Conservation (phyloP, 2,329 filamentous ascomycete species). For the Ascochyta koolunga region DNA sequence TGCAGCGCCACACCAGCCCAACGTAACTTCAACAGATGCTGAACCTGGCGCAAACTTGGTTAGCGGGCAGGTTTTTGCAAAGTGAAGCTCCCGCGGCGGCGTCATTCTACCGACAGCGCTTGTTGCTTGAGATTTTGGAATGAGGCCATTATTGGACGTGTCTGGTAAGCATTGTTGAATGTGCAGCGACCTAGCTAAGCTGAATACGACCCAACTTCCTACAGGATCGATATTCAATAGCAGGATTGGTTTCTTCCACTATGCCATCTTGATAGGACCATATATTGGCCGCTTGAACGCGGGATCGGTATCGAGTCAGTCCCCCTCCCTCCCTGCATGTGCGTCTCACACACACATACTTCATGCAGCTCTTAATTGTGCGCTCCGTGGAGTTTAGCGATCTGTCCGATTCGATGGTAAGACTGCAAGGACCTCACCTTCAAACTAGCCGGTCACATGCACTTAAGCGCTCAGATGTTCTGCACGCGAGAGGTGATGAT, state of each 20-base stretch:
- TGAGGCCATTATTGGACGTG: neutral
- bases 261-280: neutral
- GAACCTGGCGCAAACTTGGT: neutral
- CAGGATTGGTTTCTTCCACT: neutral
- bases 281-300: neutral
- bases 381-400: neutral
- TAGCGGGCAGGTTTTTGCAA: neutral
- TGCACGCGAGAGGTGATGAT: neutral
- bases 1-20: neutral
- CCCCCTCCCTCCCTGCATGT: neutral
- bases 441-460: neutral
- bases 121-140: neutral
- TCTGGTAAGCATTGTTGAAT: neutral
- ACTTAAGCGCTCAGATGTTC: neutral
- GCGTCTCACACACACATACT: neutral
- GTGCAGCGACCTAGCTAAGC: neutral
- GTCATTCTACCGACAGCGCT: neutral
- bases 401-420: neutral
- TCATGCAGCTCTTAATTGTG: neutral
- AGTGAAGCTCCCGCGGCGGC: neutral
- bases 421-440: neutral
- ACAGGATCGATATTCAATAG: neutral
- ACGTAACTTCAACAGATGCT: neutral
- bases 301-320: neutral
- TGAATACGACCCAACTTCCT: neutral